Percentiles rank a stretch among this genome's conserved stretches.
These are phyloP conservation scores for Cryptococcus sp. DNA, from an alignment of 1,284 basidiomycete species.

Conservation along the genomic window DNA sequence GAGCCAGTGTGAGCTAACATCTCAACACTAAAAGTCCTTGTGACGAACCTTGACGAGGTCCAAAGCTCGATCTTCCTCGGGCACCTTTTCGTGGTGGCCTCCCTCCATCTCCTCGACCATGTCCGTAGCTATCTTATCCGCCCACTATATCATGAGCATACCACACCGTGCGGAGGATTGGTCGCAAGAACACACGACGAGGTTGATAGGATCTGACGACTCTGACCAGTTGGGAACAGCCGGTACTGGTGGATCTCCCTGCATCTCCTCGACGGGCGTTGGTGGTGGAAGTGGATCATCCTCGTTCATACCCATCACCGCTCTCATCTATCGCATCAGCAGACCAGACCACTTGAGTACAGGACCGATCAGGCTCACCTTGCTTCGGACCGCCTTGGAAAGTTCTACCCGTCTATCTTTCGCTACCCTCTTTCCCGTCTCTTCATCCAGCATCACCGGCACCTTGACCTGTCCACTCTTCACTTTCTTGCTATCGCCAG, in stretches of 20 bases:
- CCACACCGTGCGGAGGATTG: too few relatives aligned
- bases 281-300: slow-evolving; percentile 14
- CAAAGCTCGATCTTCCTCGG: slow-evolving; percentile 9
- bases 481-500: slow-evolving; percentile 5
- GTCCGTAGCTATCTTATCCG: slow-evolving; percentile 8
- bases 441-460: slow-evolving; percentile 7
- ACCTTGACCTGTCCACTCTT: neutral
- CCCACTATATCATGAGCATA: slow-evolving; percentile 7
- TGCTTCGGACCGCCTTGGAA: slow-evolving; percentile 14
- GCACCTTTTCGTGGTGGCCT: slow-evolving; percentile 4
- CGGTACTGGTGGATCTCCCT: neutral
- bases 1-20: neutral
- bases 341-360: neutral
- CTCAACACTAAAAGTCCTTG: neutral
- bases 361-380: slow-evolving; percentile 10
- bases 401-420: slow-evolving; percentile 19
- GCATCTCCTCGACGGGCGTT: neutral
- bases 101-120: slow-evolving; percentile 3
- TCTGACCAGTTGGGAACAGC: slow-evolving; percentile 10
- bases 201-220: neutral
- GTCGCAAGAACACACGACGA: neutral
- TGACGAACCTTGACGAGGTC: slow-evolving; percentile 9
- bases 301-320: slow-evolving; percentile 8
- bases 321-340: slow-evolving; percentile 11
- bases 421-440: slow-evolving; percentile 28